A percentile compares a stretch with the other conserved stretches of the same genome.
Evolutionary conservation across 1,284 basidiomycete species (phyloP).

Genomic region (Trichosporon sp.): DNA sequence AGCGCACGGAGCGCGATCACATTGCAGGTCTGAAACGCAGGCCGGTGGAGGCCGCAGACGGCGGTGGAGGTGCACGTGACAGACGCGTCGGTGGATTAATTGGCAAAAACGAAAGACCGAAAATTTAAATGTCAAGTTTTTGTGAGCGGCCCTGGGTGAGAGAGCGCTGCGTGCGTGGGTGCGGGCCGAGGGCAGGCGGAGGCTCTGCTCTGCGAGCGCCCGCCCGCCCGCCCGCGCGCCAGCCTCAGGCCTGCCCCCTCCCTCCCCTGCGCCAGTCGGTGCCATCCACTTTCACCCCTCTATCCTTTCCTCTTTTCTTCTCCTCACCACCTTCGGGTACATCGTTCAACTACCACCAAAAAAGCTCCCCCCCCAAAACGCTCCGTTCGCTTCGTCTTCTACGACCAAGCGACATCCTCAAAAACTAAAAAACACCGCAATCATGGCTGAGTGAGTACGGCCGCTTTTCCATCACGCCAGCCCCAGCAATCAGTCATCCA

Average conservation of each 20-base stretch:
- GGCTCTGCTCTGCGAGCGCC: background rate
- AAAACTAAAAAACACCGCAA: constrained; percentile 33
- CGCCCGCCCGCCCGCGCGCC: background rate
- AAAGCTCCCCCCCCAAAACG: constrained; percentile 15
- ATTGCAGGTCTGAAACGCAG: background rate
- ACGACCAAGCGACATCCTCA: constrained; percentile 35
- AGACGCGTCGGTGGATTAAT: background rate
- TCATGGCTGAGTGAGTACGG: constrained; percentile 49
- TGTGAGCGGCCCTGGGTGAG: background rate
- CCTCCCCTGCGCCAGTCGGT: background rate
- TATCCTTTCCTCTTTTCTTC: constrained; percentile 23
- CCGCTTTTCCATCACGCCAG: background rate
- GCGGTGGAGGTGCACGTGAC: background rate
- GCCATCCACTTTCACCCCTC: background rate
- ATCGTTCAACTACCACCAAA: constrained; percentile 15
- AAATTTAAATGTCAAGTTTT: constrained; percentile 1
- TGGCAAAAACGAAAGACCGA: background rate
- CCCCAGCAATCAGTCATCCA: background rate
- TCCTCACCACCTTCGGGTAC: constrained; percentile 28
- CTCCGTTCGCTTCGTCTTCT: constrained; percentile 35
- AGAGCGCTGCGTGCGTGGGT: background rate
- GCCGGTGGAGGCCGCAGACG: background rate
- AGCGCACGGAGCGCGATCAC: background rate
- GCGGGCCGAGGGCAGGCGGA: background rate
- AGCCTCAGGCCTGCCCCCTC: background rate